Percentiles rank a stretch among this genome's conserved stretches.
Evolutionary conservation across 805 yeast species (phyloP).

Genomic region (Yamadazyma scolyti): DNA sequence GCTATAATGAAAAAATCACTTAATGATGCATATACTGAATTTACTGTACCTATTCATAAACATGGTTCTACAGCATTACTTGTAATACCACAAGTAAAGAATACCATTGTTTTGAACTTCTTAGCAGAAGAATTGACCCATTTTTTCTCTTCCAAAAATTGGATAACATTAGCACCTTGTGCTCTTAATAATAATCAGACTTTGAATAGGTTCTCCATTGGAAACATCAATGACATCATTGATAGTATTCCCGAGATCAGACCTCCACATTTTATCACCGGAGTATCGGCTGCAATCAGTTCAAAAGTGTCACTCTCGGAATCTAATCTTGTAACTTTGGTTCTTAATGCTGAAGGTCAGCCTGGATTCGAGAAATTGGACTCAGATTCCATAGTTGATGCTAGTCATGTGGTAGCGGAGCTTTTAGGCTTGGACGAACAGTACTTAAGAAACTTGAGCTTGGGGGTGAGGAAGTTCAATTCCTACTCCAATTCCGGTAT

Average conservation of each 20-base stretch:
- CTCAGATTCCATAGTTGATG: constrained; percentile 38
- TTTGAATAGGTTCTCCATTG: constrained; percentile 15
- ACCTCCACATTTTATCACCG: constrained; percentile 65
- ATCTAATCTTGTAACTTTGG: constrained; percentile 16
- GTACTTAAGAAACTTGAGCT: constrained; percentile 14
- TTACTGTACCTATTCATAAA: constrained; percentile 19
- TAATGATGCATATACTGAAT: constrained; percentile 17
- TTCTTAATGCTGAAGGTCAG: constrained; percentile 59
- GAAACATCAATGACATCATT: background rate
- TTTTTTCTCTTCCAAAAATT: constrained; percentile 11
- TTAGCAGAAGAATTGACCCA: constrained; percentile 21
- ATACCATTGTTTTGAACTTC: constrained; percentile 31
- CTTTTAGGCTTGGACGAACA: constrained; percentile 7
- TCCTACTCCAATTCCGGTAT: constrained; percentile 24
- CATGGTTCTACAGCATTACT: constrained; percentile 13
- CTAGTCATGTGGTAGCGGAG: constrained; percentile 15
- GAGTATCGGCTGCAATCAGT: constrained; percentile 46
- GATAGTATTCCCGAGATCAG: constrained; percentile 26
- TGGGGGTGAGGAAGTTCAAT: constrained; percentile 19
- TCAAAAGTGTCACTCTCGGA: constrained; percentile 17
- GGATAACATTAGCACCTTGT: constrained; percentile 38
- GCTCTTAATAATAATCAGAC: constrained; percentile 26
- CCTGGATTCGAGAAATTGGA: constrained; percentile 55
- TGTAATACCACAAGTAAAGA: constrained; percentile 32
- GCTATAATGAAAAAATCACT: constrained; percentile 23